Percentiles rank a stretch among this genome's conserved stretches.
Evolutionary conservation across 495 filamentous ascomycete species (phyloP).

Genomic region (Lentithecium fluviatile): DNA sequence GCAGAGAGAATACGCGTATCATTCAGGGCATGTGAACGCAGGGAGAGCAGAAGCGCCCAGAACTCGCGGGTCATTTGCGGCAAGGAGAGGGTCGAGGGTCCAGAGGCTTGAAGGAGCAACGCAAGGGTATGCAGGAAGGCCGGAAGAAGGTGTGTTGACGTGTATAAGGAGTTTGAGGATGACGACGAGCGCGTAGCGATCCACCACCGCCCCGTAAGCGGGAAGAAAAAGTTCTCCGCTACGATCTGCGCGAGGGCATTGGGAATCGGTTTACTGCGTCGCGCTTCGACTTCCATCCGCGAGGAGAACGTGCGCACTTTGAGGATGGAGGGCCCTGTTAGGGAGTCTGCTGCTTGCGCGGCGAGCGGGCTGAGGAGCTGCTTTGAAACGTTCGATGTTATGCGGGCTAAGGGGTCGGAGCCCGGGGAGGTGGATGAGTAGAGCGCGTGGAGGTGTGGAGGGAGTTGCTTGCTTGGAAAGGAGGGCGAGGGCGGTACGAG

Average conservation of each 20-base stretch:
- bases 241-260: slow-evolving; percentile 77
- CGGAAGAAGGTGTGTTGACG: slow-evolving; percentile 60
- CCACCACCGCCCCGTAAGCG: slow-evolving; percentile 58
- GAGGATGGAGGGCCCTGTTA: slow-evolving; percentile 75
- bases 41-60: slow-evolving; percentile 62
- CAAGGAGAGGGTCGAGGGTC: slow-evolving; percentile 59
- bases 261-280: slow-evolving; percentile 63
- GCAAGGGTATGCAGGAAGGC: slow-evolving; percentile 65
- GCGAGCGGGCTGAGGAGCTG: slow-evolving; percentile 78
- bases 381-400: slow-evolving; percentile 62
- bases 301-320: slow-evolving; percentile 80
- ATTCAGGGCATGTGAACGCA: slow-evolving; percentile 44
- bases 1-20: slow-evolving; percentile 68
- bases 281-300: slow-evolving; percentile 66
- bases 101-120: slow-evolving; percentile 63
- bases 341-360: slow-evolving; percentile 63
- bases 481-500: slow-evolving; percentile 45
- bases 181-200: slow-evolving; percentile 50
- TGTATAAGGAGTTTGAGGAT: slow-evolving; percentile 48
- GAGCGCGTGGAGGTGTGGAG: slow-evolving; percentile 56
- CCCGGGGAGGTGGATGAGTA: slow-evolving; percentile 44
- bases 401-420: slow-evolving; percentile 58
- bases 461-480: slow-evolving; percentile 74
- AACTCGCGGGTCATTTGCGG: slow-evolving; percentile 69
- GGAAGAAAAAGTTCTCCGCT: slow-evolving; percentile 75